Conservation (phyloP, 805 yeast genomes). For the Hanseniaspora lindneri region DNA sequence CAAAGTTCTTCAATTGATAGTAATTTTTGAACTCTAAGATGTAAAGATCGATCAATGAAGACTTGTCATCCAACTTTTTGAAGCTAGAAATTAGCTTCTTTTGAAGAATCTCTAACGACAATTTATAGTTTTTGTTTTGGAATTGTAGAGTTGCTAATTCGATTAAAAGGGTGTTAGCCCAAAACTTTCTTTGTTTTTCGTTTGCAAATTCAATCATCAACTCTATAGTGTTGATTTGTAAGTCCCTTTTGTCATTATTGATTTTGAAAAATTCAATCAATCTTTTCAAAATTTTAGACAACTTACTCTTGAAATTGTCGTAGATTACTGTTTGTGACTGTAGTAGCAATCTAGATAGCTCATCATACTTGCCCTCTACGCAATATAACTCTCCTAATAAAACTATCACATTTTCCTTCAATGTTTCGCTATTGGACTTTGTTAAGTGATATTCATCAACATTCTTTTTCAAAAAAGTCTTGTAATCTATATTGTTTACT, state of each 20-base stretch:
- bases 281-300: slow-evolving; percentile 77
- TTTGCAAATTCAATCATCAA: slow-evolving; percentile 83
- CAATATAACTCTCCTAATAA: slow-evolving; percentile 69
- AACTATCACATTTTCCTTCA: slow-evolving; percentile 56
- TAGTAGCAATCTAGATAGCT: slow-evolving; percentile 50
- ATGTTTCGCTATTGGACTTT: slow-evolving; percentile 31
- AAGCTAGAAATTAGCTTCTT: slow-evolving; percentile 66
- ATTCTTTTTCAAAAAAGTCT: neutral
- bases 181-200: slow-evolving; percentile 68
- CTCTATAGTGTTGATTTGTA: slow-evolving; percentile 60
- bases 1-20: slow-evolving; percentile 80
- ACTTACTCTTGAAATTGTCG: slow-evolving; percentile 74
- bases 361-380: slow-evolving; percentile 34
- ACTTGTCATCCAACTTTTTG: slow-evolving; percentile 88
- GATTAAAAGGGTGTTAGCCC: slow-evolving; percentile 78
- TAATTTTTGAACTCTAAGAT: slow-evolving; percentile 79
- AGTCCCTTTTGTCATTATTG: slow-evolving; percentile 49
- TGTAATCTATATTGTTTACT: slow-evolving; percentile 6
- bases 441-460: neutral
- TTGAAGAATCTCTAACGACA: slow-evolving; percentile 54
- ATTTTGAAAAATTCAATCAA: slow-evolving; percentile 67
- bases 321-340: slow-evolving; percentile 48
- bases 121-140: slow-evolving; percentile 50
- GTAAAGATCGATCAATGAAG: slow-evolving; percentile 90
- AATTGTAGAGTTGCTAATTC: slow-evolving; percentile 68